Conservation (phyloP, 129 eudicot species). For the Helianthus annuus region DNA sequence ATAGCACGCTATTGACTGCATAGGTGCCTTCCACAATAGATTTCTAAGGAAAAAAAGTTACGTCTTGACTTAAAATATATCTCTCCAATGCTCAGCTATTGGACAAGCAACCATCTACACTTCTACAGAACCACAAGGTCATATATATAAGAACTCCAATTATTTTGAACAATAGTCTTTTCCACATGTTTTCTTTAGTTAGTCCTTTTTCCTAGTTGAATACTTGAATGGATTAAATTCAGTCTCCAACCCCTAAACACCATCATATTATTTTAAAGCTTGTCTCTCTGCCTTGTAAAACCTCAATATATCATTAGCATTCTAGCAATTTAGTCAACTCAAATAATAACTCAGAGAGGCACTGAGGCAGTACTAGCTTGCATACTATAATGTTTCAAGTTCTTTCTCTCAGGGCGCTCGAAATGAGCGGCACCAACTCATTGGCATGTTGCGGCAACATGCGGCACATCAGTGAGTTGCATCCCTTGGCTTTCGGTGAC, state of each 20-base stretch:
- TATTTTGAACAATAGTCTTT: neutral
- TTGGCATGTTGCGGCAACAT: no score
- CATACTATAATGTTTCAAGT: neutral
- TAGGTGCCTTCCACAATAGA: neutral
- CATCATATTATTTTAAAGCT: no score
- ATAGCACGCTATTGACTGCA: no score
- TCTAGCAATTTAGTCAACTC: neutral
- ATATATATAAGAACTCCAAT: neutral
- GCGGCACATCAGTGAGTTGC: no score
- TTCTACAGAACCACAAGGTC: neutral
- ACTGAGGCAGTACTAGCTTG: neutral
- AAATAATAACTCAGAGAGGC: no score
- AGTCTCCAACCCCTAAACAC: neutral
- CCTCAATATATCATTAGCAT: neutral
- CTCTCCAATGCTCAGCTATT: neutral
- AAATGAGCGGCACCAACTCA: no score
- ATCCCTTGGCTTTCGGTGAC: no score
- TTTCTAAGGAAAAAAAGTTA: neutral
- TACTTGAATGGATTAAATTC: neutral
- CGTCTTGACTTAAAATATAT: neutral
- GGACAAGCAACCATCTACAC: constrained; percentile 8
- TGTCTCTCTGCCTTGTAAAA: neutral
- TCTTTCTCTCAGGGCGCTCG: neutral
- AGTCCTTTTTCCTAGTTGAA: neutral
- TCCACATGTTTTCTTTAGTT: neutral